Evolutionary conservation across 2,329 filamentous ascomycete species (phyloP).

Genomic region (Pseudogymnoascus sp.): DNA sequence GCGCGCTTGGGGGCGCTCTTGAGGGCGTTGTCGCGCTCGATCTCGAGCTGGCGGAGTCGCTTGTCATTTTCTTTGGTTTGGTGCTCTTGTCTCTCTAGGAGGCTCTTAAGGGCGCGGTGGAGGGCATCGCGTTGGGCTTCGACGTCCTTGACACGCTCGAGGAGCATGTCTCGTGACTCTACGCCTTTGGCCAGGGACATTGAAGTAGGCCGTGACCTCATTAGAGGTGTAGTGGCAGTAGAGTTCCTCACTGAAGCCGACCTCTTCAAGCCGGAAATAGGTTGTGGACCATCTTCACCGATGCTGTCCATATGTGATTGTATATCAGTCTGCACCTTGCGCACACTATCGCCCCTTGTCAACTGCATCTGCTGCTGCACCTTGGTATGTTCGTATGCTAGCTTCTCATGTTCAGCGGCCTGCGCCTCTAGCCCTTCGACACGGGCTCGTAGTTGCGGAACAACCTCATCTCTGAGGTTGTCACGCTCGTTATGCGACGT

Average conservation of each 20-base stretch:
- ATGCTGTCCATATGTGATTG: conserved; percentile 42
- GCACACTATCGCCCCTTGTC: conserved; percentile 12
- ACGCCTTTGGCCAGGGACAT: conserved; percentile 25
- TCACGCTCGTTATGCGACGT: conserved; percentile 82
- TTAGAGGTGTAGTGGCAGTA: conserved; percentile 13
- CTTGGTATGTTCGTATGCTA: conserved; percentile 56
- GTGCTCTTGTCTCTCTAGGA: conserved; percentile 77
- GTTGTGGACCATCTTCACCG: conserved; percentile 49
- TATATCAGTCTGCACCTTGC: conserved; percentile 39
- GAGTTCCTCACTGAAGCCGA: conserved; percentile 39
- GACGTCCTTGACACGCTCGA: conserved; percentile 81
- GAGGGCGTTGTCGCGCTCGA: conserved; percentile 67
- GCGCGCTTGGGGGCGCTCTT: conserved; percentile 61
- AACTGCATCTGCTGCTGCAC: conserved; percentile 2
- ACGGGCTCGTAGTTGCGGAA: conserved; percentile 67
- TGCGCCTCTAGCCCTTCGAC: conserved; percentile 72
- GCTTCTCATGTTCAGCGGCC: conserved; percentile 60
- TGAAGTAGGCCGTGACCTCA: conserved; percentile 7
- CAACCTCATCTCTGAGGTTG: conserved; percentile 79
- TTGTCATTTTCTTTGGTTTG: conserved; percentile 80
- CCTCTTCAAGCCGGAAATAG: conserved; percentile 48
- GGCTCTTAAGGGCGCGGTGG: conserved; percentile 74
- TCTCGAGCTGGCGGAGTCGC: conserved; percentile 66
- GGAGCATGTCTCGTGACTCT: conserved; percentile 55
- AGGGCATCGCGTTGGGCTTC: conserved; percentile 90